Base-by-base conservation (phyloP, 2,329 filamentous ascomycete species). In the Aspergillus fumigatiaffinis region DNA sequence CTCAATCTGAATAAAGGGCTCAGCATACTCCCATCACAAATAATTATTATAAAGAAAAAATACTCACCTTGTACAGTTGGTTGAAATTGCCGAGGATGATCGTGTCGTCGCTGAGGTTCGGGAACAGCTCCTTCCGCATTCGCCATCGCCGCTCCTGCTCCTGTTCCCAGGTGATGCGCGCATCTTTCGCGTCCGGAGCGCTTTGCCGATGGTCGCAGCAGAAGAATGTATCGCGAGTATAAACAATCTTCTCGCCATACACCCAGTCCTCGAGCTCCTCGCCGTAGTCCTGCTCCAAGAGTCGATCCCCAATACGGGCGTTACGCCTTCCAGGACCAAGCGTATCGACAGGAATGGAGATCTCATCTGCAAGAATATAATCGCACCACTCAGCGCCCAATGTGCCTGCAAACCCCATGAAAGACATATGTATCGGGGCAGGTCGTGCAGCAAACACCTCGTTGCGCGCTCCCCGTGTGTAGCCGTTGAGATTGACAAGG, bases 81-180 rank as follows among this genome's bases (percentile, higher is more conserved):
- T 99, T 99, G 77, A 99, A 99, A 74, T 99, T 99, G 6, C 91
- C 94, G 57, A 99, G 82, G 66, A 99, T 97, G 66, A 99, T 87
- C 21, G 86, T 84, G 71, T 96, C 88, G 67, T 97, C 89, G 2
- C 86, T 79, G 12, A 99, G 79, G 20, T 84, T 81, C 0, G 94
- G 94, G 68, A 99, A 99, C 42, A 99, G 77, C 66, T 95, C 87
- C 69, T 92, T 95, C 29, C 94, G 88, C 92, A 97, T 96, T 63
- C 84, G 82, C 93, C 94, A 97, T 61, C 94, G 84, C 57, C 88
- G 84, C 23, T 78, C 77, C 72, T 93, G 89, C 74, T 97, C 93
- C 55, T 91, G 86, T 56, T 89, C 84, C 94, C 94, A 99, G 3
- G 84, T 86, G 47, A 92, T 74, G 20, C 80, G 79, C 47, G 79